Conservation (phyloP, 495 filamentous ascomycete species). For the Daldinia caldariorum region DNA sequence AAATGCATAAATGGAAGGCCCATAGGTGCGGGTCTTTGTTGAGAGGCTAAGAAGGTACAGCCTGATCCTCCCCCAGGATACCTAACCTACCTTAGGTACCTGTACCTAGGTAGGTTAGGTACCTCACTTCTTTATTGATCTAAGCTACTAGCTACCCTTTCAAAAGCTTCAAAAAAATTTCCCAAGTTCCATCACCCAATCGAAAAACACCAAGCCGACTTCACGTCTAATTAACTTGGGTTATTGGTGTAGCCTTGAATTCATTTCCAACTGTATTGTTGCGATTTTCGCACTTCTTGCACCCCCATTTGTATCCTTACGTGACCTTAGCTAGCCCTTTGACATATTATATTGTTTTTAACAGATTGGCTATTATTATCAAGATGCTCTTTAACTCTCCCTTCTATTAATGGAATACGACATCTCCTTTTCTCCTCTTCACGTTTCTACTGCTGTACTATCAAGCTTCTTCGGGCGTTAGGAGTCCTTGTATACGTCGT, state of each 20-base stretch:
- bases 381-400: slow-evolving; percentile 18
- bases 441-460: background rate
- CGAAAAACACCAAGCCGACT: background rate
- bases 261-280: background rate
- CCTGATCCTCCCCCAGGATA: slow-evolving; percentile 2
- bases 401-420: slow-evolving; percentile 9
- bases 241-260: background rate
- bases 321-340: background rate
- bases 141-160: background rate
- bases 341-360: background rate
- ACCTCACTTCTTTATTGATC: slow-evolving; percentile 7
- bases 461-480: background rate
- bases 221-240: background rate
- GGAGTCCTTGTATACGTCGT: background rate
- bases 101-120: too few species aligned
- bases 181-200: background rate
- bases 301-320: background rate
- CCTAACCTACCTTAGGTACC: too few species aligned
- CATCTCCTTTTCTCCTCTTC: background rate
- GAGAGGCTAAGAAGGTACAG: background rate
- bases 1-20: background rate
- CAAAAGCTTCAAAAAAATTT: slow-evolving; percentile 2
- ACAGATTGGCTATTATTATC: background rate
- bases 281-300: background rate
- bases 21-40: background rate